Evolutionary conservation across 2,329 filamentous ascomycete genomes (phyloP).

Genomic region (Raffaelea arxii): DNA sequence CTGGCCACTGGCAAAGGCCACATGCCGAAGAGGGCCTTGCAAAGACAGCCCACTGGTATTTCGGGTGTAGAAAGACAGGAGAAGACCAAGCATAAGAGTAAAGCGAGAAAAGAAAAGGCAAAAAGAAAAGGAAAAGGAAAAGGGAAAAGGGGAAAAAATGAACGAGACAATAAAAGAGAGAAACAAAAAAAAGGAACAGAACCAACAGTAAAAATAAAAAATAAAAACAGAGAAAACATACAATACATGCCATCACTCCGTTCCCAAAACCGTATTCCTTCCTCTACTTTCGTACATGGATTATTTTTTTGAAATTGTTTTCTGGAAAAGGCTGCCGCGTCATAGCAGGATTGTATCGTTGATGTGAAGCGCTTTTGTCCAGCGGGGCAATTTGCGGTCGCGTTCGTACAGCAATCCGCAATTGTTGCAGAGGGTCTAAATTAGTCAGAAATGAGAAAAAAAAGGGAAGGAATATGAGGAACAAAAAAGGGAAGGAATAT

Average conservation of each 20-base stretch:
- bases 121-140: no score
- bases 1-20: no score
- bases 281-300: not conserved
- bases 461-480: not conserved
- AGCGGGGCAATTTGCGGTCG: constrained; percentile 71
- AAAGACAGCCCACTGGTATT: no score
- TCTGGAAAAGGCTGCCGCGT: not conserved
- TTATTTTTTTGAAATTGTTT: not conserved
- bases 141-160: not conserved
- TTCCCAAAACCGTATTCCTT: not conserved
- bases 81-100: no score
- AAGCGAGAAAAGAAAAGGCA: no score
- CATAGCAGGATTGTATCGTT: constrained; percentile 17
- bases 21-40: no score
- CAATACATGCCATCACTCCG: not conserved
- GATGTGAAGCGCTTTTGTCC: constrained; percentile 60
- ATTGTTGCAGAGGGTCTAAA: constrained; percentile 79
- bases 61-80: no score
- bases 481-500: not conserved
- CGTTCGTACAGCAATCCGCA: constrained; percentile 85
- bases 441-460: constrained; percentile 1
- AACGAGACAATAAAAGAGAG: not conserved
- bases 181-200: not conserved
- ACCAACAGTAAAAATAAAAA: not conserved
- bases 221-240: not conserved